Evolutionary conservation across 1,284 basidiomycete species (phyloP), one percentile per base, ranked within the genome.

Genomic region (Trichosporon sp.): DNA sequence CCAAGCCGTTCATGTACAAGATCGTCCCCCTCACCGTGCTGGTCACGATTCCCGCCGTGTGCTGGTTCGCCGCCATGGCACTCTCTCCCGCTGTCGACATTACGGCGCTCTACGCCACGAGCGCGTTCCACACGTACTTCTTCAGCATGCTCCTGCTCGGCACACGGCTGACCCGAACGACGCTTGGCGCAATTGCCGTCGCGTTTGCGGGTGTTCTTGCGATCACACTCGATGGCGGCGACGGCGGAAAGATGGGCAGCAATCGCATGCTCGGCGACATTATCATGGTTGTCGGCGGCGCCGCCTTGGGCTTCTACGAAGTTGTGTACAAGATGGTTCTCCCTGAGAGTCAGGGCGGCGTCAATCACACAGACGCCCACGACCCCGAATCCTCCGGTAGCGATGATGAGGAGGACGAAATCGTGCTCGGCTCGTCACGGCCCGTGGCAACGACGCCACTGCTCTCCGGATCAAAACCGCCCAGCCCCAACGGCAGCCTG

Each of bases 261-360:
- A 73, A 77, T 64, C 76, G 81, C 46, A 71, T 80, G 3, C 56
- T 83, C 5, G 83, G 84, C 8, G 82, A 84, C 73, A 48, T 78
- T 21, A 77, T 84, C 77, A 84, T 84, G 84, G 73, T 82, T 64
- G 68, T 79, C 70, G 82, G 82, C 46, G 83, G 83, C 0, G 74
- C 81, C n/a, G 66, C 79, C 1, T 73, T 84, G 0, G 84, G 82
- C 5, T 75, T 84, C n/a, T 84, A 84, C 74, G 84, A 84, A 71
- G 84, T 84, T 4, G 77, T 84, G 11, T 84, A 84, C 78, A 84
- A 84, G 72, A 76, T 83, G 70, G 78, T 80, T 2, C 75, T 84
- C 2, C 84, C 84, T 1, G 81, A 83, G 74, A 77, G 75, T 8
- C 77, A 82, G 51, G 80, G 79, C 31, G 80, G 80, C 10, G 68